Percentiles rank a stretch among this genome's conserved stretches.
Conservation (phyloP, 2,329 filamentous ascomycete species). For the Dactylellina haptotyla region DNA sequence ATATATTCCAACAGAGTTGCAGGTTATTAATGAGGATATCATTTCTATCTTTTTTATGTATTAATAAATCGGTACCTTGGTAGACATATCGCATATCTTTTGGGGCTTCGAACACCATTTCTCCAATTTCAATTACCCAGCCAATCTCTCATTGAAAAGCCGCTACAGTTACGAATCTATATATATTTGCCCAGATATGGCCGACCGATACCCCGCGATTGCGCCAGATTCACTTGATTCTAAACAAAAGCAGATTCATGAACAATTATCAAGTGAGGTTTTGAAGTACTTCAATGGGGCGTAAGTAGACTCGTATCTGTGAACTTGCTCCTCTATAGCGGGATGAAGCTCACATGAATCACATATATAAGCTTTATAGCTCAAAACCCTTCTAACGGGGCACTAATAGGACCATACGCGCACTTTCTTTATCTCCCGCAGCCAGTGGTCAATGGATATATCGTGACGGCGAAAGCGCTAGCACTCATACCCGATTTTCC, state of each 20-base stretch:
- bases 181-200: too few relatives aligned
- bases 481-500: neutral
- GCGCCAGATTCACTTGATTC: neutral
- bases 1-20: too few relatives aligned
- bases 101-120: too few relatives aligned
- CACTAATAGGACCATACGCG: conserved; percentile 6
- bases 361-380: conserved; percentile 7
- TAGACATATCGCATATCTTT: too few relatives aligned
- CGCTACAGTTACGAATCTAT: too few relatives aligned
- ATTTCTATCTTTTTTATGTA: neutral
- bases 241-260: conserved; percentile 3
- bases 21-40: neutral
- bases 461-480: neutral
- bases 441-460: neutral
- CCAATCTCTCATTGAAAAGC: too few relatives aligned
- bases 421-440: conserved; percentile 30
- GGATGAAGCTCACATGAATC: neutral
- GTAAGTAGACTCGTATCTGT: neutral
- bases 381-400: conserved; percentile 1
- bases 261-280: neutral
- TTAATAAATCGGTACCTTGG: neutral
- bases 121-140: too few relatives aligned
- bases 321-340: too few relatives aligned
- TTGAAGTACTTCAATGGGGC: neutral
- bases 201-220: conserved; percentile 11